Evolutionary conservation across 129 eudicot genomes (phyloP), one percentile per base, ranked within the genome.

Genomic region (Mikania micrantha): DNA sequence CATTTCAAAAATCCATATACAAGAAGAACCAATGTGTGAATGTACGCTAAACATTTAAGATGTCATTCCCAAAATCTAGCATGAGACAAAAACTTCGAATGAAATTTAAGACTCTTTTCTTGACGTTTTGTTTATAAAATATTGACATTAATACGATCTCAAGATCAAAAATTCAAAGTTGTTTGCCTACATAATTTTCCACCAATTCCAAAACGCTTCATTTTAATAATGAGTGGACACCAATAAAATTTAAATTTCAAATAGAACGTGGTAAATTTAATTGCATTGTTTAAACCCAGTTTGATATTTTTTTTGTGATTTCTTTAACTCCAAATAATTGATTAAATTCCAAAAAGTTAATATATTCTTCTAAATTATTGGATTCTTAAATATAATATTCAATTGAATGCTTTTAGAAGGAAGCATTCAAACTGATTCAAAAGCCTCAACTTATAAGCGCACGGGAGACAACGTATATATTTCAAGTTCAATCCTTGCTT

Each of bases 21-120:
- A 28, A 31, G n/a, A 29, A 47, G 48, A 16, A 9, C 45, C 38
- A 31, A 17, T 67, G 72, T 67, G 72, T 67, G 72, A 67, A 67
- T 1, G 34, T 34, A 31, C 13, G 25, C 5, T 17, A 48, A 29
- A 19, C 8, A 45, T 22, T 47, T 4, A 42, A 45, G 53, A 19
- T 5, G 4, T 6, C 19, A 66, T 47, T 28, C 29, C 10, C 19
- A 31, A 48, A 31, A 60, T 48, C 45, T 34, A 48, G 39, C 32
- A 31, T 31, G 21, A 67, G 72, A 67, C 40, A 67, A 47, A 47
- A 66, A 16, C 29, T 47, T 47, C 57, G 60, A 66, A 66, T 47
- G 36, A 34, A 20, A 66, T 66, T 28, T 10, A 31, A 47, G 44
- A 66, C 71, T 66, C 31, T 9, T 29, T 31, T 19, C 45, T 56